phyloP scores from a whole-genome alignment of 1,284 basidiomycete species.

The Rhodotorula sp. region DNA sequence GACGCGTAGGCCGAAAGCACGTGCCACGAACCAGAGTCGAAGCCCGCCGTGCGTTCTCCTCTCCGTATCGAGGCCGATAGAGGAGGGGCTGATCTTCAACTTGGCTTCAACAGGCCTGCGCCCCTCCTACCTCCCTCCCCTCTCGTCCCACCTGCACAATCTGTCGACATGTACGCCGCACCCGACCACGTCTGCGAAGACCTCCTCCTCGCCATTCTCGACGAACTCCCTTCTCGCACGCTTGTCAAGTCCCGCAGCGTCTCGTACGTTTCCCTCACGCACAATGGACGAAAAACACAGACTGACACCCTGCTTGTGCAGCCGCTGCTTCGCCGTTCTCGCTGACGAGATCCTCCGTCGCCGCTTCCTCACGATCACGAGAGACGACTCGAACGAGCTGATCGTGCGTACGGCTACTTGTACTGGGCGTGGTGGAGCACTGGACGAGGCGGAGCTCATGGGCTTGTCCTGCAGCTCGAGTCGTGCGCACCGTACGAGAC shows the following conservation, averaged over 20 bases:
- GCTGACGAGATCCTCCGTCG: constrained; percentile 20
- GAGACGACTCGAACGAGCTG: not conserved
- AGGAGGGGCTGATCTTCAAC: too few relatives aligned
- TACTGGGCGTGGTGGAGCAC: not conserved
- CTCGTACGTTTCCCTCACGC: constrained; percentile 3
- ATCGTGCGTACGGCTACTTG: not conserved
- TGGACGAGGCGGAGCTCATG: too few relatives aligned
- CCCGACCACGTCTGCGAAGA: constrained; percentile 21
- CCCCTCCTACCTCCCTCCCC: too few relatives aligned
- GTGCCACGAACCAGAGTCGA: too few relatives aligned
- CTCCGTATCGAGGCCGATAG: too few relatives aligned
- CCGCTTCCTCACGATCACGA: constrained; percentile 14
- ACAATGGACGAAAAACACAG: not conserved
- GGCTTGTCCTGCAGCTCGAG: constrained; percentile 10
- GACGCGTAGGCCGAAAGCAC: too few relatives aligned
- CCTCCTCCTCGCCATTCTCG: constrained; percentile 13
- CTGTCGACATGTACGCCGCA: not conserved
- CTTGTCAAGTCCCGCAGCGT: constrained; percentile 15
- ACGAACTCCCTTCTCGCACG: constrained; percentile 3
- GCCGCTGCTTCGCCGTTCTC: constrained; percentile 13
- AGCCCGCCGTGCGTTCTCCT: too few relatives aligned
- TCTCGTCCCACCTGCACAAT: not conserved
- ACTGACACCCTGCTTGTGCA: not conserved
- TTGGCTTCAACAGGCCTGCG: too few relatives aligned
- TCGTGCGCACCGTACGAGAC: constrained; percentile 14